Conservation (phyloP, 73 alveolate genomes). For the Paramecium biaurelia region DNA sequence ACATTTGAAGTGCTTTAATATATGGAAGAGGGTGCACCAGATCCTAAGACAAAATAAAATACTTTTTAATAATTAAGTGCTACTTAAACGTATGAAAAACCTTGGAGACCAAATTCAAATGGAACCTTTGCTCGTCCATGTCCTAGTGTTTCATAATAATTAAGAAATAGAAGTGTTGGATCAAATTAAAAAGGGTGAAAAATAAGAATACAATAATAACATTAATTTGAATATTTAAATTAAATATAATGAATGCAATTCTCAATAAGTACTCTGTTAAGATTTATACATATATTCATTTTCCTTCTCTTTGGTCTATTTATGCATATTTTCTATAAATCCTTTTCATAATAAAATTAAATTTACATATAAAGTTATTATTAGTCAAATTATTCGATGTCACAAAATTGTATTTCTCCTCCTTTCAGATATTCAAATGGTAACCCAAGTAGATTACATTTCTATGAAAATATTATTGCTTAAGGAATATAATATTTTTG, state of each 20-base stretch:
- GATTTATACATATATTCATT: not conserved
- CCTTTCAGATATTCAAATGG: not conserved
- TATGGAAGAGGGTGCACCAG: constrained; percentile 29
- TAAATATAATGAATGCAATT: not conserved
- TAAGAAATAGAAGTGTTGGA: constrained; percentile 21
- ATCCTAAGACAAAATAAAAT: constrained; percentile 3
- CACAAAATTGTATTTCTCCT: not conserved
- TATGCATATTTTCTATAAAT: not conserved
- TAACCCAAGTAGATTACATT: not conserved
- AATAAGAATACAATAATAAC: not conserved
- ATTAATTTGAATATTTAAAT: not conserved
- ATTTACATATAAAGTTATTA: not conserved
- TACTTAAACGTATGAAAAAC: not conserved
- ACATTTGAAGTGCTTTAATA: constrained; percentile 29
- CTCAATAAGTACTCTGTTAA: not conserved
- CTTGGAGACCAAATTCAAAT: constrained; percentile 46
- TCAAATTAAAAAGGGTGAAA: not conserved
- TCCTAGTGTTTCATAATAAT: not conserved
- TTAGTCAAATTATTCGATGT: not conserved
- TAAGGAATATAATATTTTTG: not conserved
- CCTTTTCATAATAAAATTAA: not conserved
- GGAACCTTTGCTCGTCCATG: constrained; percentile 39
- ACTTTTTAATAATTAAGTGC: constrained; percentile 2
- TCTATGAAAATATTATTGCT: not conserved
- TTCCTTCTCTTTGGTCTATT: not conserved